Evolutionary conservation across 2,329 filamentous ascomycete genomes (phyloP), one percentile per base, ranked within the genome.

Genomic region (Colletotrichum shisoi): DNA sequence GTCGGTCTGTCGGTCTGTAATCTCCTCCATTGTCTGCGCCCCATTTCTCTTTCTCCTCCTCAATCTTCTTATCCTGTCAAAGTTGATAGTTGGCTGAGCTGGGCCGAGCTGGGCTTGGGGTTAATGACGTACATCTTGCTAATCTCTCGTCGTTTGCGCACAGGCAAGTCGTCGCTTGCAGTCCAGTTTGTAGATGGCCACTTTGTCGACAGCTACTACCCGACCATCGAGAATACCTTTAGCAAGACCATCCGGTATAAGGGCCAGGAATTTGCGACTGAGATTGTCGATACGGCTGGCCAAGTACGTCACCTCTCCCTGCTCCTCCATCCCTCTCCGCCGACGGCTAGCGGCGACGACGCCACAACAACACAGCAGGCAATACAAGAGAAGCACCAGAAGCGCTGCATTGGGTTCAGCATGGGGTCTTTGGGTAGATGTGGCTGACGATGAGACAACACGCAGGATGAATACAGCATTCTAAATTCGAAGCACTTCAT

Each of bases 401-500:
- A 51, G 57, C 31, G 45, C 21, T 6, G 34, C 17, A 46, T 37
- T 17, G 13, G 44, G 8, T 3, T 17, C 31, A 11, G 8, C 9
- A 13, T 19, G 27, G 31, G 17, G 13, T 8, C 7, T n/a, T 13
- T 11, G 34, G 31, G 24, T 8, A 17, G 39, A 39, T 24, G 24
- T 44, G 57, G 67, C 69, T 71, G 13, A 71, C 52, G 45, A 45
- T 51, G 44, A 45, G 69, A 71, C 24, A 59, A 64, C 21, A 51
- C 63, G 67, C 75, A 95, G 90, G 95, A 99, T 83, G 95, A 99
- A 80, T 99, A 99, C 83, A 96, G 92, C 76, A 97, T 98, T 71
- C 85, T 99, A 69, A 98, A 97, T 80, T 96, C 92, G 70, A 98
- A 98, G 82, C 94, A 98, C 78, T 98, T 98, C 75, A 98, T 99